phyloP scores from a whole-genome alignment of 2,329 filamentous ascomycete genomes.

The Cytospora piceae region DNA sequence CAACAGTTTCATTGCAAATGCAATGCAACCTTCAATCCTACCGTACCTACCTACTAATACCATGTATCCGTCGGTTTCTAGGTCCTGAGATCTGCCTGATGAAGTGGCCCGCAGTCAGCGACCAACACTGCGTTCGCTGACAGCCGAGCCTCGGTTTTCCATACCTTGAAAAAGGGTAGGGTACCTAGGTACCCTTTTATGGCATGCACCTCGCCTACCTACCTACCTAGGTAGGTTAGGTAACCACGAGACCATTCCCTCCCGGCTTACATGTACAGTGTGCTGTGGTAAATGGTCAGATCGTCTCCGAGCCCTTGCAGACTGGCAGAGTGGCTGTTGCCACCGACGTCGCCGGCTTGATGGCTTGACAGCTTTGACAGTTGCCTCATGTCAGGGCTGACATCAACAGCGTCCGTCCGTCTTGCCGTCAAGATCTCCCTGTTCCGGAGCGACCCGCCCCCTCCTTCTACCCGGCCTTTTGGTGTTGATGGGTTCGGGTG shows the following conservation, averaged over 20 bases:
- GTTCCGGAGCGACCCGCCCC: constrained; percentile 17
- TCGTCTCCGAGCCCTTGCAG: no score
- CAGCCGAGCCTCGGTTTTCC: background rate
- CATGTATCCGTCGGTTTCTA: background rate
- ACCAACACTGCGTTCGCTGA: background rate
- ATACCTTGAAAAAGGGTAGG: background rate
- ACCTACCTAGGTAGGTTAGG: background rate
- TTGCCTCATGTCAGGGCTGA: constrained; percentile 13
- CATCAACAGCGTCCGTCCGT: constrained; percentile 23
- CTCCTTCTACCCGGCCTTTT: constrained; percentile 1
- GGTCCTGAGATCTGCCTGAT: background rate
- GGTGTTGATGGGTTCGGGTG: background rate
- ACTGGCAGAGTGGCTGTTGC: background rate
- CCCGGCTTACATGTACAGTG: background rate
- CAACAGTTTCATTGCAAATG: background rate
- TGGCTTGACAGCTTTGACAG: background rate
- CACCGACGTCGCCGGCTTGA: constrained; percentile 1
- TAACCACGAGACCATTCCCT: background rate
- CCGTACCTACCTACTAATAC: background rate
- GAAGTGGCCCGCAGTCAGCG: background rate
- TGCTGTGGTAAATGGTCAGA: background rate
- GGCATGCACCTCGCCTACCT: no score
- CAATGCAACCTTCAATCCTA: background rate
- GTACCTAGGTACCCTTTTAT: background rate
- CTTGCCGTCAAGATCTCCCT: background rate